Conservation (phyloP, 495 filamentous ascomycete species). For the Penicillium waksmanii region DNA sequence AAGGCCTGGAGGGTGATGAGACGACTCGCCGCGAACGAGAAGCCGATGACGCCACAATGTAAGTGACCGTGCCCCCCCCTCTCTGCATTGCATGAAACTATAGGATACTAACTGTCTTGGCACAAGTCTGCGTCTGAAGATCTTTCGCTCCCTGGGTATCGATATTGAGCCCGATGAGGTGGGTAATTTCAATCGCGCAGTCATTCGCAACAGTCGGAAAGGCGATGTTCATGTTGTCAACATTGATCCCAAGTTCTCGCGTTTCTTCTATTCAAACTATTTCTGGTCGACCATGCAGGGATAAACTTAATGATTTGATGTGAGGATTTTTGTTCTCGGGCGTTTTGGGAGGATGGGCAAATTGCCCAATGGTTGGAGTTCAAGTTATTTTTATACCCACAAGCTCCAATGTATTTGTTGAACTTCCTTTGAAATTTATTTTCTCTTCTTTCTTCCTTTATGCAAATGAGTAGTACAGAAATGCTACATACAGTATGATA, state of each 20-base stretch:
- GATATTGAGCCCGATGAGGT: conserved; percentile 82
- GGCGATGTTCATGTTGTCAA: conserved; percentile 95
- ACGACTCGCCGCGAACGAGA: conserved; percentile 61
- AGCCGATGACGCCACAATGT: conserved; percentile 61
- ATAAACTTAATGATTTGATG: conserved; percentile 15
- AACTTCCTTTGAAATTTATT: neutral
- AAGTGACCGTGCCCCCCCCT: conserved; percentile 15
- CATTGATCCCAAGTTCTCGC: conserved; percentile 87
- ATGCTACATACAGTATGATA: neutral
- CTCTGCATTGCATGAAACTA: neutral
- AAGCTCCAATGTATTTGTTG: conserved; percentile 5
- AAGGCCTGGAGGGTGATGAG: conserved; percentile 69
- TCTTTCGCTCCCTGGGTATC: conserved; percentile 88
- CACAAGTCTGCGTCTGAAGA: conserved; percentile 76
- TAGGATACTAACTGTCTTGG: conserved; percentile 15
- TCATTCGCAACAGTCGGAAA: conserved; percentile 83
- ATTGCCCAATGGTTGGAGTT: conserved; percentile 20
- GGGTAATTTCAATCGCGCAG: conserved; percentile 81
- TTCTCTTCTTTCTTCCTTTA: too few species aligned
- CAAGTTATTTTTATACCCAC: conserved; percentile 25
- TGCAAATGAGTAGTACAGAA: neutral
- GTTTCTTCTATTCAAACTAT: conserved; percentile 92
- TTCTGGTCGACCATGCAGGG: conserved; percentile 87
- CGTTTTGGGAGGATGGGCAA: conserved; percentile 20
- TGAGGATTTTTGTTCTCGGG: conserved; percentile 17